Conservation (phyloP, 441 rosid species). For the Croton laevigatus region DNA sequence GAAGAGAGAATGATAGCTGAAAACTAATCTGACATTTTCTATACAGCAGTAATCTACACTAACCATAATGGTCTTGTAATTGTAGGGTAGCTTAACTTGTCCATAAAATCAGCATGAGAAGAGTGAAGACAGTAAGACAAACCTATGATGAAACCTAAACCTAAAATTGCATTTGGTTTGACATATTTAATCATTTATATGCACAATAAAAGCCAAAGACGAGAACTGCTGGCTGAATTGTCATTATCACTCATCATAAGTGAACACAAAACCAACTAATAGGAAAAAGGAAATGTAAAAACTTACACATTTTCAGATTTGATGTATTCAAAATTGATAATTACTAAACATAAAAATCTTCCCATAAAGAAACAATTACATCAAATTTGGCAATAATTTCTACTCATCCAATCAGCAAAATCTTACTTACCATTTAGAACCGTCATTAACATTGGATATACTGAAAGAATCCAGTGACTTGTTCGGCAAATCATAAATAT, state of each 20-base stretch:
- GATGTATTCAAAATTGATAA: neutral
- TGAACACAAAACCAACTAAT: neutral
- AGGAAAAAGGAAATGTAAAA: neutral
- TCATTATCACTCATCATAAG: neutral
- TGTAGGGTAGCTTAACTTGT: no score
- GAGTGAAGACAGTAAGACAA: no score
- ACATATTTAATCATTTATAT: neutral
- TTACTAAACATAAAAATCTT: neutral
- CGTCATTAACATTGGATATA: conserved; percentile 77
- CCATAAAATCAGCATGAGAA: neutral
- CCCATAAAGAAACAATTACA: neutral
- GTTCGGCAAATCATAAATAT: conserved; percentile 53
- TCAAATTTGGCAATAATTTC: neutral
- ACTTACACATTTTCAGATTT: neutral
- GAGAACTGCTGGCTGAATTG: neutral
- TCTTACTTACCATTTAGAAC: conserved; percentile 66
- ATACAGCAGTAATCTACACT: neutral
- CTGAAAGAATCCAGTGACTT: conserved; percentile 79
- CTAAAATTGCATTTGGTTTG: neutral
- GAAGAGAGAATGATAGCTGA: neutral
- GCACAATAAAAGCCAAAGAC: neutral
- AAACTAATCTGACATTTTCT: neutral
- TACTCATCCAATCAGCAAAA: neutral
- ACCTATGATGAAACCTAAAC: no score
- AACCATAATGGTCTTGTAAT: no score